Evolutionary conservation across 2,329 filamentous ascomycete species (phyloP).

Genomic region (Ophiostoma quercus): DNA sequence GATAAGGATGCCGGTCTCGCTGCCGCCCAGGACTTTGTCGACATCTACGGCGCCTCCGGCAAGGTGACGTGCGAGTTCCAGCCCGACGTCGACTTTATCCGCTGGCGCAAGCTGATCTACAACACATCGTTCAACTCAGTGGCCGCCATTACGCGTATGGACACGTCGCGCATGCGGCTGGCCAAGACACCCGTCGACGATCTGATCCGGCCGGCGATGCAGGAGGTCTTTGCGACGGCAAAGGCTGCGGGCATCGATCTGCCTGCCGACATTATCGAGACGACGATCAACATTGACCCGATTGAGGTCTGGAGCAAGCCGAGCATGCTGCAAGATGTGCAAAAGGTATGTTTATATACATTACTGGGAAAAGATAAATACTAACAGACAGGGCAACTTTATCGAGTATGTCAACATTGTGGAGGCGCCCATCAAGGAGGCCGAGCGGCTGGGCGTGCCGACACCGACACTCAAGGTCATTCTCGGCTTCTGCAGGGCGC

Average conservation of each 20-base stretch:
- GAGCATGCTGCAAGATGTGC: conserved; percentile 49
- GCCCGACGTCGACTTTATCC: conserved; percentile 16
- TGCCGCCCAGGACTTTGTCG: conserved; percentile 16
- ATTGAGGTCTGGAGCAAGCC: conserved; percentile 46
- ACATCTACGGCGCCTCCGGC: conserved; percentile 65
- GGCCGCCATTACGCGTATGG: conserved; percentile 21
- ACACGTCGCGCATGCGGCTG: conserved; percentile 23
- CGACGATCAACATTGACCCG: conserved; percentile 45
- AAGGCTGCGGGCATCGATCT: conserved; percentile 41
- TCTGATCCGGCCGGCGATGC: conserved; percentile 49
- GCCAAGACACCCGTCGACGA: conserved; percentile 17
- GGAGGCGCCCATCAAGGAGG: conserved; percentile 52
- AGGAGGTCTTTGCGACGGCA: conserved; percentile 45
- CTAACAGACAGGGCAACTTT: conserved; percentile 39
- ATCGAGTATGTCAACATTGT: conserved; percentile 54
- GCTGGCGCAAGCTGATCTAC: conserved; percentile 26
- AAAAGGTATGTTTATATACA: conserved; percentile 33
- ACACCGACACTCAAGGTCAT: conserved; percentile 47
- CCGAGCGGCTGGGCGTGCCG: conserved; percentile 42
- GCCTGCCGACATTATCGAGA: conserved; percentile 40
- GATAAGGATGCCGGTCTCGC: background rate
- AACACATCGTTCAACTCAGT: conserved; percentile 24
- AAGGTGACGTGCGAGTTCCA: conserved; percentile 68
- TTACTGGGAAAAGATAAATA: background rate
- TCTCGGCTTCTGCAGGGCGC: conserved; percentile 43